Percentiles rank a stretch among this genome's conserved stretches.
These are phyloP conservation scores for Mrakiaceae sp. DNA, from an alignment of 1,284 basidiomycete species.

Conservation along the genomic window DNA sequence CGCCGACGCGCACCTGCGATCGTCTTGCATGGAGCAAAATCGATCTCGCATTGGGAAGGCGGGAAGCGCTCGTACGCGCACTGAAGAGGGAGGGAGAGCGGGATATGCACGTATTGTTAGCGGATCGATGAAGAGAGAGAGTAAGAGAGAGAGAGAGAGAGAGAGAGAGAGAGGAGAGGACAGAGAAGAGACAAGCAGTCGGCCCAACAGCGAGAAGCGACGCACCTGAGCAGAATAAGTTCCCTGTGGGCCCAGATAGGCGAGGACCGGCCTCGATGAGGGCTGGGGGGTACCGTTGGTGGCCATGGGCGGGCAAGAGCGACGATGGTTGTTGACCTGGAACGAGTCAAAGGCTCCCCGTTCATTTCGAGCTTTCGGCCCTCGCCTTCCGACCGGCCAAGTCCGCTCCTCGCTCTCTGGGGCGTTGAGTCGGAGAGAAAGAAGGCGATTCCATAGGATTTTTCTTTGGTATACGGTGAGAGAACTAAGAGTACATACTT, in stretches of 20 bases:
- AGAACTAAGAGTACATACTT: too few relatives aligned
- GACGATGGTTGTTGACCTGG: too few relatives aligned
- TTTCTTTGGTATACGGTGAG: too few relatives aligned
- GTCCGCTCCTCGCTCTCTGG: too few relatives aligned
- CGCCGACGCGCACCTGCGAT: slow-evolving; percentile 17
- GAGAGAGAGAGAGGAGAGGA: background rate
- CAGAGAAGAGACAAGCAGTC: background rate
- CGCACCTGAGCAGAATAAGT: slow-evolving; percentile 34
- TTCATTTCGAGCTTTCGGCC: too few relatives aligned
- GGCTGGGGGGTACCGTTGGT: too few relatives aligned
- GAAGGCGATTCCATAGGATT: too few relatives aligned
- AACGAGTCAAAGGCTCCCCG: too few relatives aligned
- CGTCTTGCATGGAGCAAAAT: slow-evolving; percentile 6
- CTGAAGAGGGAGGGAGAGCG: background rate
- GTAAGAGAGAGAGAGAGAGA: slow-evolving; percentile 19
- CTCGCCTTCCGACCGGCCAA: too few relatives aligned
- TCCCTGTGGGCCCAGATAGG: slow-evolving; percentile 33
- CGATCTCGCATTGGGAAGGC: background rate
- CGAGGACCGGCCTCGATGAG: slow-evolving; percentile 16
- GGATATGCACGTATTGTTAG: background rate
- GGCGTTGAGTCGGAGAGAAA: too few relatives aligned
- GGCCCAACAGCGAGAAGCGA: background rate
- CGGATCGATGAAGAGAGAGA: slow-evolving; percentile 11
- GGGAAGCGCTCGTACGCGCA: slow-evolving; percentile 15
- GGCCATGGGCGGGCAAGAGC: too few relatives aligned